Percentiles rank a stretch among this genome's conserved stretches.
These are phyloP conservation scores for Penicillium argentinense DNA, from an alignment of 495 filamentous ascomycete genomes.

Conservation along the genomic window DNA sequence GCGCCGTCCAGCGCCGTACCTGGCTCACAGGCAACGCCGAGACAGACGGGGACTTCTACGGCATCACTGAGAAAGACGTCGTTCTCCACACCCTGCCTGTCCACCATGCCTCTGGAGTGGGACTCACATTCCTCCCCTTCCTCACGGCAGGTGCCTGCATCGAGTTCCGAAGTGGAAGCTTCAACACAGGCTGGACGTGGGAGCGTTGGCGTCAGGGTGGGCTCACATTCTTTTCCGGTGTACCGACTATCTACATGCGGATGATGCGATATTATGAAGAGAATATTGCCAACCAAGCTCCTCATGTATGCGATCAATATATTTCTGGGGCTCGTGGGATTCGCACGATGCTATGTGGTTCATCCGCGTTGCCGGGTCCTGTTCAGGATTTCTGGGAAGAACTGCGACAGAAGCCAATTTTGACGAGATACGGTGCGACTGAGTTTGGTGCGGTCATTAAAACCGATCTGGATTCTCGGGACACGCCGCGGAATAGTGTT, in stretches of 20 bases:
- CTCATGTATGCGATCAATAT: constrained; percentile 30
- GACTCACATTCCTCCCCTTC: constrained; percentile 47
- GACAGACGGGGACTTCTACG: constrained; percentile 27
- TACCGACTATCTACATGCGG: constrained; percentile 53
- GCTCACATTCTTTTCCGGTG: constrained; percentile 48
- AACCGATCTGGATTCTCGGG: constrained; percentile 31
- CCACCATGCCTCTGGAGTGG: constrained; percentile 49
- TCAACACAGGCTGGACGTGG: constrained; percentile 50
- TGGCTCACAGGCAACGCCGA: constrained; percentile 29
- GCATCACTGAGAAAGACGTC: constrained; percentile 25
- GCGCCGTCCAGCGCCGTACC: constrained; percentile 37
- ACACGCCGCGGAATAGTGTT: constrained; percentile 35
- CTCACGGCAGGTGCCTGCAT: constrained; percentile 42
- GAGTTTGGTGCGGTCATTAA: constrained; percentile 50
- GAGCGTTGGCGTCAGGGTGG: constrained; percentile 44
- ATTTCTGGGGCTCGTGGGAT: constrained; percentile 38
- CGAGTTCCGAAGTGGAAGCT: constrained; percentile 47
- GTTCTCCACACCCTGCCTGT: constrained; percentile 45
- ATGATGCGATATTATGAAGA: constrained; percentile 48
- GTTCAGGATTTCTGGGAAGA: constrained; percentile 47
- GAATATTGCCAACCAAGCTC: constrained; percentile 17
- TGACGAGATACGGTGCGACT: constrained; percentile 48
- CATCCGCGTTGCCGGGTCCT: constrained; percentile 44
- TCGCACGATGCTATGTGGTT: constrained; percentile 46
- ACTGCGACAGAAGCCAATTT: constrained; percentile 38